These are phyloP conservation scores for Botrytis sinoallii DNA, from an alignment of 2,329 filamentous ascomycete genomes.

Conservation along the genomic window DNA sequence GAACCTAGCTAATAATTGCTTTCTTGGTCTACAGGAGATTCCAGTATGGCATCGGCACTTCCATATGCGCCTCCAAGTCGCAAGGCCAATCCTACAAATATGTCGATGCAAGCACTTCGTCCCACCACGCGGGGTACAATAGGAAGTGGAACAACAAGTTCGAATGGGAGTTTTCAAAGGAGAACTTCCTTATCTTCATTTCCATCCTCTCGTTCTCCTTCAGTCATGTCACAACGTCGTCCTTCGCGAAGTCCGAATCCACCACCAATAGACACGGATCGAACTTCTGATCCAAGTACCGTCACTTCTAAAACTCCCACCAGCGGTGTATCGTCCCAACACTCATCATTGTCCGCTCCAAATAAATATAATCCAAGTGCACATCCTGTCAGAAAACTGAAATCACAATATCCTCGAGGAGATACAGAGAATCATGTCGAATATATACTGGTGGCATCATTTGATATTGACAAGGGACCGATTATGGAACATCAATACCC, in stretches of 20 bases:
- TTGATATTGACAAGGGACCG: slow-evolving; percentile 92
- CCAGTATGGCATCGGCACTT: slow-evolving; percentile 25
- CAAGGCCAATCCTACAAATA: slow-evolving; percentile 24
- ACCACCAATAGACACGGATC: slow-evolving; percentile 49
- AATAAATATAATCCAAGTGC: slow-evolving; percentile 50
- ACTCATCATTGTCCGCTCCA: slow-evolving; percentile 57
- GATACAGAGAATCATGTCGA: slow-evolving; percentile 90
- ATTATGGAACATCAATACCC: slow-evolving; percentile 99
- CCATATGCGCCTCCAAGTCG: slow-evolving; percentile 24
- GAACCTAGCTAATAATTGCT: slow-evolving; percentile 19
- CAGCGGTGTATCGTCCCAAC: slow-evolving; percentile 54
- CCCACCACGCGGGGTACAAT: slow-evolving; percentile 31
- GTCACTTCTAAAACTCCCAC: slow-evolving; percentile 57
- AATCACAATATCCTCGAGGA: slow-evolving; percentile 73
- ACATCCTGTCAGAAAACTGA: slow-evolving; percentile 55
- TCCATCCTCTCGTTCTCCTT: slow-evolving; percentile 54
- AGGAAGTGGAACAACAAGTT: slow-evolving; percentile 28
- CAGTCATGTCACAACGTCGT: slow-evolving; percentile 53
- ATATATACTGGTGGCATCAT: slow-evolving; percentile 95
- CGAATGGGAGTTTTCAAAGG: slow-evolving; percentile 38
- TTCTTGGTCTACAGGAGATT: slow-evolving; percentile 16
- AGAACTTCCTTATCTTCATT: slow-evolving; percentile 64
- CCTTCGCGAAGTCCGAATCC: slow-evolving; percentile 54
- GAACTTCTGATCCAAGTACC: slow-evolving; percentile 56
- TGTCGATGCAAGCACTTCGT: slow-evolving; percentile 29